These are phyloP conservation scores for Phialophora expanda DNA, from an alignment of 2,329 filamentous ascomycete genomes.

Conservation along the genomic window DNA sequence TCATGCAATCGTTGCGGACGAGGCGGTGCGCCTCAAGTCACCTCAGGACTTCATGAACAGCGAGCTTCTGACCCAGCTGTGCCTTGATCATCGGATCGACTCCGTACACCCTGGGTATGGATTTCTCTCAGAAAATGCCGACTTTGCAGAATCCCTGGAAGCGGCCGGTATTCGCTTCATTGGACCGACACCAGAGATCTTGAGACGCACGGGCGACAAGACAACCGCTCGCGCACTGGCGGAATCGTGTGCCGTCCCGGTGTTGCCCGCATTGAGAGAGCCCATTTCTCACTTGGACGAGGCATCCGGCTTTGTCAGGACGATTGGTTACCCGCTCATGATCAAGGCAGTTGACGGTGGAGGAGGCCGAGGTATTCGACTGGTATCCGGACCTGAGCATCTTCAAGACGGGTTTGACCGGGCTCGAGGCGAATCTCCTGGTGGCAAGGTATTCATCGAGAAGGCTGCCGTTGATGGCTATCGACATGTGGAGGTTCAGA, in stretches of 20 bases:
- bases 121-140: slow-evolving; percentile 45
- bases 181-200: slow-evolving; percentile 42
- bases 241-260: slow-evolving; percentile 40
- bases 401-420: slow-evolving; percentile 46
- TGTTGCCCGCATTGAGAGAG: no score
- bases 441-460: slow-evolving; percentile 49
- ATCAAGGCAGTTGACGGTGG: slow-evolving; percentile 56
- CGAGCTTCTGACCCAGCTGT: slow-evolving; percentile 54
- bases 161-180: slow-evolving; percentile 44
- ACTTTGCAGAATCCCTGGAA: slow-evolving; percentile 40
- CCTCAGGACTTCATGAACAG: slow-evolving; percentile 45
- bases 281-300: slow-evolving; percentile 18
- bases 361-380: slow-evolving; percentile 53
- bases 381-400: slow-evolving; percentile 43
- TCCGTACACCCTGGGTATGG: slow-evolving; percentile 46
- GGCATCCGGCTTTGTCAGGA: slow-evolving; percentile 26
- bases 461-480: slow-evolving; percentile 51
- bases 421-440: slow-evolving; percentile 52
- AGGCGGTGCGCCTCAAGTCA: slow-evolving; percentile 56
- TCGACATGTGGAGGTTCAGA: slow-evolving; percentile 58
- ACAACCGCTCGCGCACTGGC: slow-evolving; percentile 35
- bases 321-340: slow-evolving; percentile 51
- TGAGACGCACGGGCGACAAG: slow-evolving; percentile 44
- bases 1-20: slow-evolving; percentile 60
- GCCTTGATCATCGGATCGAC: slow-evolving; percentile 48